Evolutionary conservation across 306 rosid genomes (phyloP), one percentile per base, ranked within the genome.

Genomic region (Lathyrus oleraceus): DNA sequence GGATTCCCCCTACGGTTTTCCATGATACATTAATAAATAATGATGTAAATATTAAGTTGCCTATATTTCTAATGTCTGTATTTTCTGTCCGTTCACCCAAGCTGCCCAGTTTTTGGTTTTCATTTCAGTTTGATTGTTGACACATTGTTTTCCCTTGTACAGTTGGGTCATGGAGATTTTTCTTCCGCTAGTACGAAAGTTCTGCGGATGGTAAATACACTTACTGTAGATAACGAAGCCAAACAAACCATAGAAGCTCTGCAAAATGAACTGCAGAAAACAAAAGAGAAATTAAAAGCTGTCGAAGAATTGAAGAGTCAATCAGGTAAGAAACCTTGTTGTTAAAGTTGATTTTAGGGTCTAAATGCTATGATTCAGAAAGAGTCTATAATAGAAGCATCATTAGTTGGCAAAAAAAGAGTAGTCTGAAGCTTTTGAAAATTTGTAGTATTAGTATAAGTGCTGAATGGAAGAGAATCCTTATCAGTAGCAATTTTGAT

Each of bases 231-330:
- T 79, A 85, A 85, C 74, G 98, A 94, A 62, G 89, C 98, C 81
- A 94, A 94, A 77, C 95, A 88, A 83, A 94, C 98, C 42, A 94
- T 94, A 67, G 98, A 90, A 74, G 91, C 96, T 74, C 83, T 94
- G 63, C 88, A 84, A 75, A 78, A 77, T 66, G 97, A 94, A 82
- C 82, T 90, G 71, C 95, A 90, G 73, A 94, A 85, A 85, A 90
- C 96, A 3, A 94, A 87, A 77, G 98, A 94, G 83, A 90, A 87
- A 86, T 79, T 94, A 76, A 87, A 85, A 76, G 97, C 98, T 71
- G 87, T 94, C 79, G 98, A 88, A 84, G 98, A 90, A 79, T 79
- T 94, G 82, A 90, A 87, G 72, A 73, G 88, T 69, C 93, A 86
- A 53, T 85, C 98, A 64, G 98, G 98, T 93, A 78, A n/a, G 64